phyloP scores from a whole-genome alignment of 768 basidiomycete genomes.

The Ramaria sp. region DNA sequence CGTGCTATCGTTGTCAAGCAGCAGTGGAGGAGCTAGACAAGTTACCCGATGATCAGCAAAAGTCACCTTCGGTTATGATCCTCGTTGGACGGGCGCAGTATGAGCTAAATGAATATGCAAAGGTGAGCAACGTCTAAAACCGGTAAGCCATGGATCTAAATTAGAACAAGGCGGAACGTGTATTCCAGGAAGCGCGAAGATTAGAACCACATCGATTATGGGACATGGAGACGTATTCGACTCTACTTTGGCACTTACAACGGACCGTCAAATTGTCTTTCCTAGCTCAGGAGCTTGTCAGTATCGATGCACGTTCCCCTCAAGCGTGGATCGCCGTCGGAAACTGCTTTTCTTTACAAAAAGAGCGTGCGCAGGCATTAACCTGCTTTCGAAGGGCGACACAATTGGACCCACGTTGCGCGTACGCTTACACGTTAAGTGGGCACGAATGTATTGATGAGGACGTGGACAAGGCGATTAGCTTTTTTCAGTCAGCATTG shows the following conservation, averaged over 20 bases:
- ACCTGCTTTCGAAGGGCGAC: conserved; percentile 90
- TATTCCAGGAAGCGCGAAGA: conserved; percentile 71
- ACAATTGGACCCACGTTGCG: conserved; percentile 80
- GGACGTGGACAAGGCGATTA: conserved; percentile 84
- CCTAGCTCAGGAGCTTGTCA: conserved; percentile 85
- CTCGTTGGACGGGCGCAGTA: conserved; percentile 84
- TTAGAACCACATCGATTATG: conserved; percentile 82
- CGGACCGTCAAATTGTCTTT: conserved; percentile 77
- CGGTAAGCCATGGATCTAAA: not conserved
- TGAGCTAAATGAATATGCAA: conserved; percentile 79
- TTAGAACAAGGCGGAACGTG: conserved; percentile 66
- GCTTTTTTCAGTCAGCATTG: conserved; percentile 86
- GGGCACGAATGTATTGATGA: conserved; percentile 97
- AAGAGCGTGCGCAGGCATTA: conserved; percentile 87
- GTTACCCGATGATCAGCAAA: conserved; percentile 63
- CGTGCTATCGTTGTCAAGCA: conserved; percentile 63
- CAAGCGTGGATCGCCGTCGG: conserved; percentile 96
- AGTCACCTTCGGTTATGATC: conserved; percentile 67
- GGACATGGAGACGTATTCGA: conserved; percentile 96
- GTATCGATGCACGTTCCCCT: conserved; percentile 70
- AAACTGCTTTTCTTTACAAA: conserved; percentile 90
- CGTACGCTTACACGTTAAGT: conserved; percentile 92
- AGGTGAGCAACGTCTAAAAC: conserved; percentile 44
- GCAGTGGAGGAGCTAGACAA: conserved; percentile 70
- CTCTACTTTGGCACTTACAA: conserved; percentile 90